These are phyloP conservation scores for Starmera stellimalicola DNA, from an alignment of 1,139 yeast species.

Conservation along the genomic window DNA sequence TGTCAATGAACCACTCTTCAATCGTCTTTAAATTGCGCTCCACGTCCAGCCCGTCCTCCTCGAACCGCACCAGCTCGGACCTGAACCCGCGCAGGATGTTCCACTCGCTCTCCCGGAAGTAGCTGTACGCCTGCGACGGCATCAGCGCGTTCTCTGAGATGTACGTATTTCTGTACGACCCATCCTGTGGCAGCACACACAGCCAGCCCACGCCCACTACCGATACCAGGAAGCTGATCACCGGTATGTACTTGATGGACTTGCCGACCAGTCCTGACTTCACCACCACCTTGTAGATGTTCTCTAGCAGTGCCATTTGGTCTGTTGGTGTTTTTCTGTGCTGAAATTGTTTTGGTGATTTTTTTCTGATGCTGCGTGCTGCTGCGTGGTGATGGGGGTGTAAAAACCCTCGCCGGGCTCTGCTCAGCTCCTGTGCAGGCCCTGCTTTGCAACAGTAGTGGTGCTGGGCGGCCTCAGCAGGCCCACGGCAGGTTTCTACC, in stretches of 20 bases:
- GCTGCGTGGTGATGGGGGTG: too few relatives aligned
- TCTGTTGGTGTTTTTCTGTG: neutral
- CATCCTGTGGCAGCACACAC: constrained; percentile 59
- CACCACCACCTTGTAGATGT: constrained; percentile 41
- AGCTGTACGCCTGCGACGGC: constrained; percentile 93
- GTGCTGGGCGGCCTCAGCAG: too few relatives aligned
- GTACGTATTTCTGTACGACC: constrained; percentile 74
- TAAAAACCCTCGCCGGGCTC: too few relatives aligned
- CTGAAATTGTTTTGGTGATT: neutral
- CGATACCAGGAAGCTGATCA: constrained; percentile 50
- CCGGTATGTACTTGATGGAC: constrained; percentile 47
- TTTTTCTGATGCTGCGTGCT: neutral
- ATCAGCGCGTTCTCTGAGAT: constrained; percentile 93
- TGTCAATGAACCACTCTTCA: constrained; percentile 52
- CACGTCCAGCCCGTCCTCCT: constrained; percentile 20
- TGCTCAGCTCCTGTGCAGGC: too few relatives aligned
- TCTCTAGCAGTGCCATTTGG: constrained; percentile 51
- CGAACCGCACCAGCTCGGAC: constrained; percentile 28
- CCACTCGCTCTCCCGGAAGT: constrained; percentile 94
- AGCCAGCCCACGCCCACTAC: constrained; percentile 61
- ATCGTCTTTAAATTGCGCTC: constrained; percentile 32
- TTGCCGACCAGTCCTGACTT: constrained; percentile 53
- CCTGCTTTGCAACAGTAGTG: too few relatives aligned
- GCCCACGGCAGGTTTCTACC: too few relatives aligned
- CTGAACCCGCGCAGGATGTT: constrained; percentile 82